Conservation (phyloP, 1,284 basidiomycete genomes). For the Schizophyllum amplum region DNA sequence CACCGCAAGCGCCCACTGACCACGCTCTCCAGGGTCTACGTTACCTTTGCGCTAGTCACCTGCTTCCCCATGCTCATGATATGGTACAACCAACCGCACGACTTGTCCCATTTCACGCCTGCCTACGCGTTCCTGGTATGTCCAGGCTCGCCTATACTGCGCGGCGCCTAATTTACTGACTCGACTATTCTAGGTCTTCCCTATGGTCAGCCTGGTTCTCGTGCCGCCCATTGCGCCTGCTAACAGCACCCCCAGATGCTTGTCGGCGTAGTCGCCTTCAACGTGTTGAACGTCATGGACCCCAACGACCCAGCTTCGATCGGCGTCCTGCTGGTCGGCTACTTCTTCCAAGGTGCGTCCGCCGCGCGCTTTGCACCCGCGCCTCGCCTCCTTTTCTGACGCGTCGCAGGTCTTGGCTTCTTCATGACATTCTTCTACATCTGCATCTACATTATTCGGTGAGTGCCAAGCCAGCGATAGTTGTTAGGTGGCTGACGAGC, state of each 20-base stretch:
- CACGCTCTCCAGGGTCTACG: conserved; percentile 31
- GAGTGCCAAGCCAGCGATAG: conserved; percentile 9
- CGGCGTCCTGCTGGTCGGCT: conserved; percentile 35
- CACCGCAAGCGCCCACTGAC: background rate
- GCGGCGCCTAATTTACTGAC: background rate
- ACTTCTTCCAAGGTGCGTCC: conserved; percentile 38
- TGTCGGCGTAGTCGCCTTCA: conserved; percentile 39
- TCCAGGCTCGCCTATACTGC: conserved; percentile 1
- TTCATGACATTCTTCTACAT: conserved; percentile 46
- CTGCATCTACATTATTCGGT: conserved; percentile 41
- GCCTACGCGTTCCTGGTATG: conserved; percentile 40
- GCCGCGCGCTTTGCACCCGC: too few relatives aligned
- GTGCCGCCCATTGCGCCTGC: conserved; percentile 4
- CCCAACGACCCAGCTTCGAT: conserved; percentile 27
- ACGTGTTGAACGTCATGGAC: conserved; percentile 32
- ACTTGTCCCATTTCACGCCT: conserved; percentile 35
- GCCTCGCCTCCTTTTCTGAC: background rate
- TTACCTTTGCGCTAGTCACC: conserved; percentile 28
- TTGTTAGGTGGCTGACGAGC: conserved; percentile 1
- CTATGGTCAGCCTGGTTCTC: conserved; percentile 26
- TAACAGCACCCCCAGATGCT: conserved; percentile 30
- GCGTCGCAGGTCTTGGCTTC: conserved; percentile 31
- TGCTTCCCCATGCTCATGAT: conserved; percentile 44
- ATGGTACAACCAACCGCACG: conserved; percentile 42
- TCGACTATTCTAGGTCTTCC: conserved; percentile 28